Evolutionary conservation across 768 basidiomycete species (phyloP).

Genomic region (Epithele typhae): DNA sequence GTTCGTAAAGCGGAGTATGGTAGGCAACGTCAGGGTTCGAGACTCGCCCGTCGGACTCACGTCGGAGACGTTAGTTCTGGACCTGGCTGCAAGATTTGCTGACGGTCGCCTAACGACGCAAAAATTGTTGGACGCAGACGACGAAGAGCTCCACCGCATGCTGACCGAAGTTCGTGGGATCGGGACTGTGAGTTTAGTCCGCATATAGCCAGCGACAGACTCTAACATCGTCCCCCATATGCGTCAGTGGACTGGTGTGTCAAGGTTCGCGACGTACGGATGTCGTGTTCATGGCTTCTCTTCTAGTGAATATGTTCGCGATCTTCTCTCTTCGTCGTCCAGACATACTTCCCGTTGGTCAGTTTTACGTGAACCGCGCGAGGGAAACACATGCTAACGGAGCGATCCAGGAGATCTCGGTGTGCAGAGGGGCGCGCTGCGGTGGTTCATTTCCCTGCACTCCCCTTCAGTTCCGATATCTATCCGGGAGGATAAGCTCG

Average conservation of each 20-base stretch:
- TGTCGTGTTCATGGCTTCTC: conserved; percentile 4
- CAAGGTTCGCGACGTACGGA: background rate
- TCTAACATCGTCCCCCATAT: background rate
- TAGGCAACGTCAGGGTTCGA: conserved; percentile 20
- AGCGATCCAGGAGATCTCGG: conserved; percentile 70
- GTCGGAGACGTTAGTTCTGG: conserved; percentile 74
- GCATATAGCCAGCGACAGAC: too few species aligned
- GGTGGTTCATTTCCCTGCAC: conserved; percentile 66
- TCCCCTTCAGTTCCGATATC: conserved; percentile 45
- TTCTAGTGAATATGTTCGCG: conserved; percentile 85
- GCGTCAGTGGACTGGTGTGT: conserved; percentile 56
- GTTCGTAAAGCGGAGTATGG: conserved; percentile 89
- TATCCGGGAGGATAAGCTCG: conserved; percentile 33
- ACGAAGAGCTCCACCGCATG: conserved; percentile 73
- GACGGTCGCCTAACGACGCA: conserved; percentile 75
- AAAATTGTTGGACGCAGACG: conserved; percentile 64
- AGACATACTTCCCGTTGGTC: conserved; percentile 67
- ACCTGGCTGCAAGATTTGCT: conserved; percentile 74
- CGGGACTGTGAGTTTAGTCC: conserved; percentile 47
- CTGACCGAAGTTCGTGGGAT: conserved; percentile 78
- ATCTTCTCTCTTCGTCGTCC: conserved; percentile 85
- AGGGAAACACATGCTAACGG: background rate
- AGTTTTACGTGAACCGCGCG: too few species aligned
- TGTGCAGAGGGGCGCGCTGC: conserved; percentile 68
- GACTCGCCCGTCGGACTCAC: background rate